Evolutionary conservation across 345 rosid genomes (phyloP).

Genomic region (Lagerstroemia speciosa): DNA sequence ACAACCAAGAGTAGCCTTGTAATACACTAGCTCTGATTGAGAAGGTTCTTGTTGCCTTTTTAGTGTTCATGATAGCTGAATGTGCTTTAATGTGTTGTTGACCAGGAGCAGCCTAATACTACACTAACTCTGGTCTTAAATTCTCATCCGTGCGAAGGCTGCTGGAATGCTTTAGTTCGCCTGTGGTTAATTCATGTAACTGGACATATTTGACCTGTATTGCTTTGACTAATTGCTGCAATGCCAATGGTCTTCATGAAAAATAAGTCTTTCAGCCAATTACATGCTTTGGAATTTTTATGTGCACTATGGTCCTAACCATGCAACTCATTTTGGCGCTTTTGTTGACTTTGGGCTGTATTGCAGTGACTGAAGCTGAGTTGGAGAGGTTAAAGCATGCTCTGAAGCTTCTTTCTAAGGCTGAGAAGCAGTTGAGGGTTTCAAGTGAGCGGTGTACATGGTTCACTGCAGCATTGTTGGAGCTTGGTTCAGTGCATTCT

Average conservation of each 20-base stretch:
- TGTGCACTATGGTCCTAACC: neutral
- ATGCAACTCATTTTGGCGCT: neutral
- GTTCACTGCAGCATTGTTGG: constrained; percentile 89
- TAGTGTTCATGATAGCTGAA: neutral
- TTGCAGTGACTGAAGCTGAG: constrained; percentile 72
- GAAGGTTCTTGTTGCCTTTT: neutral
- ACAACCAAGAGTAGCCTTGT: too few relatives aligned
- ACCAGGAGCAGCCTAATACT: neutral
- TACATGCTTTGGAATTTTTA: too few relatives aligned
- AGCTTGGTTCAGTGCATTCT: constrained; percentile 84
- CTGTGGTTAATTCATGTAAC: neutral
- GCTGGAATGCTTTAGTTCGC: neutral
- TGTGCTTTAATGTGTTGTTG: neutral
- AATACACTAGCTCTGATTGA: too few relatives aligned
- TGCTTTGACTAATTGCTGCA: neutral
- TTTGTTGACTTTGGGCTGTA: constrained; percentile 9
- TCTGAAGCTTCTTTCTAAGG: constrained; percentile 89
- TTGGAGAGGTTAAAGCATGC: constrained; percentile 85
- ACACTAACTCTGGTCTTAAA: neutral
- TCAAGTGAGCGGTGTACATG: constrained; percentile 92
- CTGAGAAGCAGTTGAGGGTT: constrained; percentile 82
- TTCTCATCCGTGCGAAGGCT: too few relatives aligned
- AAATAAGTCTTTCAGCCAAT: neutral
- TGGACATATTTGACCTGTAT: neutral
- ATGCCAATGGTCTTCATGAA: too few relatives aligned